Evolutionary conservation across 352 stramenopile species (phyloP).

Genomic region (Phytophthora citrophthora): DNA sequence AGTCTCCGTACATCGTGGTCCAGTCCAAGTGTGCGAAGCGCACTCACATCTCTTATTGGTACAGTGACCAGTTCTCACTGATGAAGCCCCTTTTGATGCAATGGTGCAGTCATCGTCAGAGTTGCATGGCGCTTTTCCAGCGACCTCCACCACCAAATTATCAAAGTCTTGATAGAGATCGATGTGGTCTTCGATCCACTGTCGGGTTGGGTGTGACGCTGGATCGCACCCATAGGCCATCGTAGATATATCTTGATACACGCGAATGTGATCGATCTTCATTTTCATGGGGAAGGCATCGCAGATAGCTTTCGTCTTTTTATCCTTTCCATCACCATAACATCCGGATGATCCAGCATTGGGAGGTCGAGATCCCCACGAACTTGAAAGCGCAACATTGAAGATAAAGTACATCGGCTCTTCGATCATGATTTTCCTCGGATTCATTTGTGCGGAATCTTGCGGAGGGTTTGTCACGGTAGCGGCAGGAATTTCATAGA

Average conservation of each 20-base stretch:
- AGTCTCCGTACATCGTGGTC: conserved; percentile 33
- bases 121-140: conserved; percentile 42
- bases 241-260: conserved; percentile 37
- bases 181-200: conserved; percentile 63
- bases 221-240: conserved; percentile 56
- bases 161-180: conserved; percentile 44
- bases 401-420: conserved; percentile 91
- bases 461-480: conserved; percentile 48
- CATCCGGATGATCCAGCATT: conserved; percentile 50
- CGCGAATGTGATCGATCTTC: conserved; percentile 33
- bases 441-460: conserved; percentile 61
- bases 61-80: conserved; percentile 33
- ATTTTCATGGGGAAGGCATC: conserved; percentile 68
- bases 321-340: conserved; percentile 32
- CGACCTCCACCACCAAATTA: conserved; percentile 43
- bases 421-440: conserved; percentile 78
- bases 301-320: conserved; percentile 51
- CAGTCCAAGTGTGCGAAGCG: conserved; percentile 39
- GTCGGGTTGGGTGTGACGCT: conserved; percentile 44
- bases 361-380: conserved; percentile 77
- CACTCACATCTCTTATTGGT: conserved; percentile 32
- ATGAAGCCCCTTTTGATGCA: conserved; percentile 10
- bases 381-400: conserved; percentile 38
- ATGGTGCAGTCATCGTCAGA: conserved; percentile 51
- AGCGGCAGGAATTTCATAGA: conserved; percentile 21